Percentiles rank a stretch among this genome's conserved stretches.
Conservation (phyloP, 768 basidiomycete species). For the Crassisporium funariophilum region DNA sequence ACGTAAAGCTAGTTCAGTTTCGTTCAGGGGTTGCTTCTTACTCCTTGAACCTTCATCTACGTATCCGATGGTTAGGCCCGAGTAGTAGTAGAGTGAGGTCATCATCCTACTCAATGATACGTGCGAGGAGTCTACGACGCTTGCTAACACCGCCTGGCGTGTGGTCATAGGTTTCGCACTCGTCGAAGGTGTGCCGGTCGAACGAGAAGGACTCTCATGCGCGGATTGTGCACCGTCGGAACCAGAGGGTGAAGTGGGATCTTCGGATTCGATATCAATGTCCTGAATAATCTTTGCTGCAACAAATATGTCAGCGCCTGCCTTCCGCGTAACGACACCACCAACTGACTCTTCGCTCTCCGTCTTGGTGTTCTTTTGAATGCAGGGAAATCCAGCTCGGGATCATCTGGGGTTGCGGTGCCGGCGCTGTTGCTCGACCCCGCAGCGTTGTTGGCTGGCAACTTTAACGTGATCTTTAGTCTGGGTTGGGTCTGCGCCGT, state of each 20-base stretch:
- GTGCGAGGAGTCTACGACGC: constrained; percentile 67
- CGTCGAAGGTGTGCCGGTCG: constrained; percentile 26
- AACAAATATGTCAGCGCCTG: neutral
- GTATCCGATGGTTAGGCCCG: neutral
- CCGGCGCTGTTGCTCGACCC: constrained; percentile 30
- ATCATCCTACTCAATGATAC: constrained; percentile 56
- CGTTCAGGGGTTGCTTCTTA: constrained; percentile 71
- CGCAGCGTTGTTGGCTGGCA: constrained; percentile 42
- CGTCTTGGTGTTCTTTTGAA: constrained; percentile 27
- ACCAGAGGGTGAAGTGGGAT: constrained; percentile 31
- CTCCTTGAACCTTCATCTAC: constrained; percentile 33
- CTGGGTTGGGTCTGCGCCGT: constrained; percentile 40
- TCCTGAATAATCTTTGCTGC: constrained; percentile 27
- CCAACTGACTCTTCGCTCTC: constrained; percentile 22
- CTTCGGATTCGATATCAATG: constrained; percentile 40
- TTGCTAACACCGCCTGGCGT: constrained; percentile 72
- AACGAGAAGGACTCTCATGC: constrained; percentile 27
- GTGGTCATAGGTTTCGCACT: constrained; percentile 47
- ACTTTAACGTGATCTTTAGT: constrained; percentile 64
- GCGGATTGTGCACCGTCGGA: constrained; percentile 29
- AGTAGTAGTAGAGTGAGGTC: neutral
- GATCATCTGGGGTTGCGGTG: constrained; percentile 37
- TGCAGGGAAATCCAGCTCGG: constrained; percentile 26
- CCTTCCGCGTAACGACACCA: neutral
- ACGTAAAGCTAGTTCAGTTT: constrained; percentile 70